phyloP scores from a whole-genome alignment of 140 eudicot genomes.

The Flaveria floridana region DNA sequence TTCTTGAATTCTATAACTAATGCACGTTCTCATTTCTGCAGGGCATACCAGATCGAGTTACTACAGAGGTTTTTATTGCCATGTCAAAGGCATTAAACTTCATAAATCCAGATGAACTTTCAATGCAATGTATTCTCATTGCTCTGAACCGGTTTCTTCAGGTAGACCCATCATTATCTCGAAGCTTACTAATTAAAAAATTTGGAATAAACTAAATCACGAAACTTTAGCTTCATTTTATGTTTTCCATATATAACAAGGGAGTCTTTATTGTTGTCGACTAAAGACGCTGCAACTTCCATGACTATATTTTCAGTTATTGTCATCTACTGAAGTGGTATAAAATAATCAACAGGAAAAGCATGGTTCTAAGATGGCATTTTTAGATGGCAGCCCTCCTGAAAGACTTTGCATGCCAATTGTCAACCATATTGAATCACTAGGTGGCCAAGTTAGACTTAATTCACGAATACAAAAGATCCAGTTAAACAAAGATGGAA shows the following conservation, averaged over 20 bases:
- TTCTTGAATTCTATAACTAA: too few relatives aligned
- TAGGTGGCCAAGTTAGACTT: constrained; percentile 84
- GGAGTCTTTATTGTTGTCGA: not conserved
- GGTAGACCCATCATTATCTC: constrained; percentile 40
- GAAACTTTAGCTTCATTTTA: not conserved
- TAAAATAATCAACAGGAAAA: constrained; percentile 65
- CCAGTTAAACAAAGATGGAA: constrained; percentile 70
- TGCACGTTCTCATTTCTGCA: constrained; percentile 26
- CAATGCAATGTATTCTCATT: constrained; percentile 98
- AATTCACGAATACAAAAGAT: constrained; percentile 81
- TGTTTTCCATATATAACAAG: constrained; percentile 3
- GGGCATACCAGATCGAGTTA: constrained; percentile 97
- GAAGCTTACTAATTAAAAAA: not conserved
- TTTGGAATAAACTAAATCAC: not conserved
- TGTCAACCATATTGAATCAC: constrained; percentile 72
- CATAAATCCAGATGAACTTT: constrained; percentile 97
- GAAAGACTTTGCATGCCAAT: constrained; percentile 97
- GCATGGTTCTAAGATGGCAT: constrained; percentile 98
- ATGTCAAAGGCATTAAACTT: constrained; percentile 98
- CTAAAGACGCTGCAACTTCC: constrained; percentile 12
- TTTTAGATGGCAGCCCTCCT: constrained; percentile 97
- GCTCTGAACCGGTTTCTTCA: constrained; percentile 97
- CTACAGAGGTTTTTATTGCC: constrained; percentile 95
- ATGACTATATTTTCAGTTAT: constrained; percentile 2
- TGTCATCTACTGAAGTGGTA: constrained; percentile 17